Percentiles rank a stretch among this genome's conserved stretches.
Evolutionary conservation across 495 filamentous ascomycete genomes (phyloP).

Genomic region (Aspergillus conjunctus): DNA sequence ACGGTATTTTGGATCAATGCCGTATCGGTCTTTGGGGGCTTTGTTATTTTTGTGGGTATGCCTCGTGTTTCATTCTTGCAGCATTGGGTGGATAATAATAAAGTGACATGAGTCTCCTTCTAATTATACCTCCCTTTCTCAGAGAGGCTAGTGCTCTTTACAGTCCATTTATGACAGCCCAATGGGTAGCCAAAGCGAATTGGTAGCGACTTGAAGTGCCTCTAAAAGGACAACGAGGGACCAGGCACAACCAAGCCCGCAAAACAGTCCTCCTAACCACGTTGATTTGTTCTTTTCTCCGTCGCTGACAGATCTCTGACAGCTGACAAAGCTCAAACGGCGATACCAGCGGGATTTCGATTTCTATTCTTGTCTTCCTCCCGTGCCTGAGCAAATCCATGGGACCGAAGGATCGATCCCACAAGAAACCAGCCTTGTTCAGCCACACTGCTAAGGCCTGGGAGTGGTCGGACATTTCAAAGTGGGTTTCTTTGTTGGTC

Average conservation of each 20-base stretch:
- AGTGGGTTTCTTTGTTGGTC: conserved; percentile 20
- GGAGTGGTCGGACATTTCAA: conserved; percentile 3
- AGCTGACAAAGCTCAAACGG: background rate
- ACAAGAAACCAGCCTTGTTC: conserved; percentile 12
- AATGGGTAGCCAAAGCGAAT: too few relatives aligned
- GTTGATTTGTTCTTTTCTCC: too few relatives aligned
- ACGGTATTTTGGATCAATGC: background rate
- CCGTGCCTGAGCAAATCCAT: conserved; percentile 19
- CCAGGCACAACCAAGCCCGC: too few relatives aligned
- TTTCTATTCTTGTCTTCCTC: conserved; percentile 13
- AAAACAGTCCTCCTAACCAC: too few relatives aligned
- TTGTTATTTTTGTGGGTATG: background rate
- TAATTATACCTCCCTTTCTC: too few relatives aligned
- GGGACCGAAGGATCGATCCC: conserved; percentile 12
- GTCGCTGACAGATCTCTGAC: background rate
- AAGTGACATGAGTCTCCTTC: too few relatives aligned
- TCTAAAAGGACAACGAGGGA: too few relatives aligned
- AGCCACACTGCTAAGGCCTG: conserved; percentile 28
- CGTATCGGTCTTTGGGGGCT: background rate
- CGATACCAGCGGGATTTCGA: background rate
- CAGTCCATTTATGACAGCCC: too few relatives aligned
- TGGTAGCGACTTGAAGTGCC: too few relatives aligned
- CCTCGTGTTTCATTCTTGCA: background rate
- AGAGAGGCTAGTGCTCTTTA: too few relatives aligned
- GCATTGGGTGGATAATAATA: too few relatives aligned